Evolutionary conservation across 164 flowering plant genomes (phyloP), one percentile per base, ranked within the genome.

Genomic region (Stephania cephalantha): DNA sequence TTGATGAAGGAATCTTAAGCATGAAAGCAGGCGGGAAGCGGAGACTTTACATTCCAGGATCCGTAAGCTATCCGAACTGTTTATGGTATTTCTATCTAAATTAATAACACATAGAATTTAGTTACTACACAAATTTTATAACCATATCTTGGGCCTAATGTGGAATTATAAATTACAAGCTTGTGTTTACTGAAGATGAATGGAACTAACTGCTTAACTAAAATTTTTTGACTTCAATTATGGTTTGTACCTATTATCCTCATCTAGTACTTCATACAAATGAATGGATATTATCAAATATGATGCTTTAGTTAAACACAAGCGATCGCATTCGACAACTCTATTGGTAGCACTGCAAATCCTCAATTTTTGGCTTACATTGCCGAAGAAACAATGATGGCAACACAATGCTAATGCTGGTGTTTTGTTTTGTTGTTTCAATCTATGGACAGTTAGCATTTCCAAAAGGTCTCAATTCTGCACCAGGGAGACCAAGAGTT

Each of bases 401-500:
- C 25, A 9, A 58, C 31, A 0, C 48, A 11, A 11, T 46, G 58
- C 46, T 67, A 4, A 68, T 7, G 22, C n/a, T 10, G n/a, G 35
- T 44, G 10, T 11, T 71, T 20, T 42, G 0, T 9, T 25, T 3
- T 55, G 7, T 7, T 46, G 68, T 18, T 77, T 31, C 65, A 6
- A 9, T 58, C 8, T 69, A 58, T 42, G 44, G 30, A 68, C 65
- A 93, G 97, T 77, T 95, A 86, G 97, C 99, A 70, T 95, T 93
- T 71, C 99, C 98, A 0, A 95, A 90, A 79, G 97, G 99, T 63
- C 97, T 93, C 22, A 81, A 75, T 72, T 93, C 98, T 53, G 97
- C 99, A n/a, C 97, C 98, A 30, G 98, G 98, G 78, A 87, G 98
- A 89, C 97, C 99, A 65, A 87, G 97, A 74, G 99, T 95, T 74